A percentile compares a stretch with the other conserved stretches of the same genome.
These are phyloP conservation scores for Bolboschoenus planiculmis DNA, from an alignment of 176 grass and related monocot species.

Conservation along the genomic window DNA sequence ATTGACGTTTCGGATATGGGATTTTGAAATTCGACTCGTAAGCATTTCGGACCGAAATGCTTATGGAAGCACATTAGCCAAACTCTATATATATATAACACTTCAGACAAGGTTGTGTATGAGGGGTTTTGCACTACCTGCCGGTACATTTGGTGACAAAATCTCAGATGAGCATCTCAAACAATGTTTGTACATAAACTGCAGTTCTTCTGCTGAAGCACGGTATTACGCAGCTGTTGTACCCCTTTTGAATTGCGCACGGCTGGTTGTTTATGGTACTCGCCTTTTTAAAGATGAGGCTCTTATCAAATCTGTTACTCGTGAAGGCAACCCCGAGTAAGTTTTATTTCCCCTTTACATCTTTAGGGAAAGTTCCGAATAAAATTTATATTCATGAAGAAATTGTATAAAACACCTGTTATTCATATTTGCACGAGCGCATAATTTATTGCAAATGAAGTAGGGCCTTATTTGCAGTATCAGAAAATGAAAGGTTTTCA, in stretches of 20 bases:
- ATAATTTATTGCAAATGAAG: not conserved
- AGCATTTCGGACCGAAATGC: no score
- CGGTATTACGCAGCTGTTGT: constrained; percentile 74
- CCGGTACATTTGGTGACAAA: not conserved
- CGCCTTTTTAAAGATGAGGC: constrained; percentile 50
- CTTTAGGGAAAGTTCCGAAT: not conserved
- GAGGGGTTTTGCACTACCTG: not conserved
- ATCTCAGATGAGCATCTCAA: not conserved
- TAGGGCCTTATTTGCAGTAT: not conserved
- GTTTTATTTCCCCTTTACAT: not conserved
- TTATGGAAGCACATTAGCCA: no score
- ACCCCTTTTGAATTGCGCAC: constrained; percentile 56
- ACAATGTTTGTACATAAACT: not conserved
- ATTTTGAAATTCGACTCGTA: no score
- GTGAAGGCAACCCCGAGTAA: constrained; percentile 96
- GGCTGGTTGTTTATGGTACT: constrained; percentile 64
- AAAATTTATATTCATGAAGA: not conserved
- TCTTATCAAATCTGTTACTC: constrained; percentile 81
- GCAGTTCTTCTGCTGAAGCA: constrained; percentile 48
- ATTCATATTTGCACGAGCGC: not conserved
- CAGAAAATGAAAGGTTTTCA: not conserved
- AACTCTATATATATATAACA: not conserved
- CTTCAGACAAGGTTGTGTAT: not conserved
- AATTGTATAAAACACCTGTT: not conserved
- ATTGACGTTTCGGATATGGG: no score